Base-by-base conservation (phyloP, 768 basidiomycete species). In the Leccinum barrowsii region DNA sequence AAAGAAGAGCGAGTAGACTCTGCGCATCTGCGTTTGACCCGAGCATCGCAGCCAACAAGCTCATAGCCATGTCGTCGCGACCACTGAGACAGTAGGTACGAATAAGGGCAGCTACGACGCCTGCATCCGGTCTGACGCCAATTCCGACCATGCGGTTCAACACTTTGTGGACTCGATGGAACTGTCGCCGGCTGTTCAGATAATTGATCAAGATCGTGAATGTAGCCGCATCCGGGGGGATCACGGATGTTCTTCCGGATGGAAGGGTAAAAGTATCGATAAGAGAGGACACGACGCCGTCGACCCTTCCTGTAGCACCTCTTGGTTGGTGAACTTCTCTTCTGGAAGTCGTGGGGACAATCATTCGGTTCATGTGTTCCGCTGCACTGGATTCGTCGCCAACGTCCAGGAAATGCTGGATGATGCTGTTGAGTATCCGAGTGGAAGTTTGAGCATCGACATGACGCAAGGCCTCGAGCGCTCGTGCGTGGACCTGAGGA, bases 381-480 rank as follows among this genome's bases (percentile, higher is more conserved):
- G 78, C 61, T 5, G 81, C 80, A 22, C 76, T 76, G 40, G 68
- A 46, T 53, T 83, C 57, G 72, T 91, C 83, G 64, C 75, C 70
- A 30, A 74, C 68, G 65, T 86, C 85, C 42, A 92, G 67, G 48
- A 81, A 77, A 42, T 85, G 77, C 60, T 82, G 82, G 47, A 90
- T 76, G n/a, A 92, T 74, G 59, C 79, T 79, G 77, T 92, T 92
- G 68, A 92, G 67, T n/a, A 85, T 77, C 28, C 72, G 69, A n/a
- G 84, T 82, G 42, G 82, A 78, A 1, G 73, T 71, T 3, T 61
- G 70, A 13, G 63, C 64, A 59, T 75, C 73, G 58, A 85, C 68
- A 22, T 72, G 65, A 37, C 65, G 72, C 44, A 92, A 66, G 26
- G 75, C 74, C 32, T 76, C 73, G 58, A 89, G 64, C 1, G 83